phyloP scores from a whole-genome alignment of 192 early-diverging fungal genomes.

The Gonapodya prolifera region DNA sequence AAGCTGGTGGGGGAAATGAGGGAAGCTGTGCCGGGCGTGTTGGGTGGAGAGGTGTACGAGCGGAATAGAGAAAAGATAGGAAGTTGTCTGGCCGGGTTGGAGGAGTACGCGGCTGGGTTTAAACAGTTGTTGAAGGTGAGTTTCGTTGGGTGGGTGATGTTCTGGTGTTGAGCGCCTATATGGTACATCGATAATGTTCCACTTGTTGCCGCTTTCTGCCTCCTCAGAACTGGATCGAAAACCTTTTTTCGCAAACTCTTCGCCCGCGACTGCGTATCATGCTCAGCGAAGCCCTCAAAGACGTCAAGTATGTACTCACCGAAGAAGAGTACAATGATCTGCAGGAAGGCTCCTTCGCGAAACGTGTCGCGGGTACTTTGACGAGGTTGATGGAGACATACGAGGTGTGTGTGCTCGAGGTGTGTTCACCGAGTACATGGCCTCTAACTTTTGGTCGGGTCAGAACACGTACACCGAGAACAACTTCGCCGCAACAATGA shows the following conservation, averaged over 20 bases:
- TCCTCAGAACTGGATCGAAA: constrained; percentile 60
- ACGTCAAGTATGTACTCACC: constrained; percentile 77
- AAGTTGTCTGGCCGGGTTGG: constrained; percentile 40
- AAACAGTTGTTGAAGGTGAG: constrained; percentile 48
- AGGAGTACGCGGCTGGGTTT: constrained; percentile 48
- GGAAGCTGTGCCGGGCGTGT: constrained; percentile 25
- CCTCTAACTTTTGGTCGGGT: constrained; percentile 9
- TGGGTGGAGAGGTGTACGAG: constrained; percentile 21
- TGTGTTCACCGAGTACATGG: neutral
- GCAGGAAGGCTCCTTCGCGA: constrained; percentile 66
- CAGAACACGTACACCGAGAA: constrained; percentile 45
- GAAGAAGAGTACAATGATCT: constrained; percentile 88
- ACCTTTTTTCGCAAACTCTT: constrained; percentile 62
- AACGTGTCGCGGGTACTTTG: constrained; percentile 66
- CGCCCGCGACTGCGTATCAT: constrained; percentile 67
- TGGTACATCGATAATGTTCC: constrained; percentile 10
- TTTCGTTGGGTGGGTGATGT: neutral
- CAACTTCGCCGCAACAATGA: constrained; percentile 58
- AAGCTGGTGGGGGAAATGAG: constrained; percentile 56
- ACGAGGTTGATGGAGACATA: constrained; percentile 37
- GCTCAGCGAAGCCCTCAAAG: constrained; percentile 66
- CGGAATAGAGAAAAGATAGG: constrained; percentile 36
- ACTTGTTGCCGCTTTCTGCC: constrained; percentile 11
- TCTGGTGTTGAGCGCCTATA: neutral
- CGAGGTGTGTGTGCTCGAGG: constrained; percentile 26